These are phyloP conservation scores for Thalassiosira hispida DNA, from an alignment of 352 stramenopile genomes.

Conservation along the genomic window DNA sequence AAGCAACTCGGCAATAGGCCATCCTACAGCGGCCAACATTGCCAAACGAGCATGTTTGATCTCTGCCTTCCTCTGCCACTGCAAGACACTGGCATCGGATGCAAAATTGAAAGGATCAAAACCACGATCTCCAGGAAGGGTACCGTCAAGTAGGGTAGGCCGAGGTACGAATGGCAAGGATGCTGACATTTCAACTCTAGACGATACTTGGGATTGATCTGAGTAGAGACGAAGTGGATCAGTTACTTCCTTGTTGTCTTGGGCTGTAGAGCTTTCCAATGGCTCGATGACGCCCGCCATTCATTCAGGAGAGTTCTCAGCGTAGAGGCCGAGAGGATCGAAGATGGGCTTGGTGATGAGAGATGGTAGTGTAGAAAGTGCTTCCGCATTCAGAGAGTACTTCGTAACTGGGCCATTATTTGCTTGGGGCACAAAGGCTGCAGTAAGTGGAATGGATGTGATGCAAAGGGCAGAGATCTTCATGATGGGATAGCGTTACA, in stretches of 20 bases:
- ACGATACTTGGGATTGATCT: slow-evolving; percentile 35
- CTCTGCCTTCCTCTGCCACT: slow-evolving; percentile 52
- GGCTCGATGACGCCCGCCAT: slow-evolving; percentile 6
- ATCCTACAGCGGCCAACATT: slow-evolving; percentile 52
- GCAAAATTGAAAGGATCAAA: slow-evolving; percentile 58
- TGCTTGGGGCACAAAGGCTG: not conserved
- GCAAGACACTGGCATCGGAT: slow-evolving; percentile 10
- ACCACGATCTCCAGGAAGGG: slow-evolving; percentile 48
- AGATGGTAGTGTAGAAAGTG: not conserved
- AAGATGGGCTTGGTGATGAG: slow-evolving; percentile 8
- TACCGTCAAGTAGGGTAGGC: slow-evolving; percentile 42
- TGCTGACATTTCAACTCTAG: slow-evolving; percentile 23
- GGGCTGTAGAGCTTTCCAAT: not conserved
- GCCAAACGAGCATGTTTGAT: slow-evolving; percentile 57
- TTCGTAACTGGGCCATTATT: not conserved
- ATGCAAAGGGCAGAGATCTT: not conserved
- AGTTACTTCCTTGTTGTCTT: not conserved
- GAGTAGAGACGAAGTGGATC: slow-evolving; percentile 44
- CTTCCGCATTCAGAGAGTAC: not conserved
- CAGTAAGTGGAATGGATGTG: slow-evolving; percentile 2
- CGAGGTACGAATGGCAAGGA: slow-evolving; percentile 47
- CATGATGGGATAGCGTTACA: too few species aligned
- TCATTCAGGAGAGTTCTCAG: slow-evolving; percentile 6
- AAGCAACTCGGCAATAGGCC: slow-evolving; percentile 47
- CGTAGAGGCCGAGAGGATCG: slow-evolving; percentile 10